Conservation (phyloP, 2,329 filamentous ascomycete genomes). For the Epichloe festucae region DNA sequence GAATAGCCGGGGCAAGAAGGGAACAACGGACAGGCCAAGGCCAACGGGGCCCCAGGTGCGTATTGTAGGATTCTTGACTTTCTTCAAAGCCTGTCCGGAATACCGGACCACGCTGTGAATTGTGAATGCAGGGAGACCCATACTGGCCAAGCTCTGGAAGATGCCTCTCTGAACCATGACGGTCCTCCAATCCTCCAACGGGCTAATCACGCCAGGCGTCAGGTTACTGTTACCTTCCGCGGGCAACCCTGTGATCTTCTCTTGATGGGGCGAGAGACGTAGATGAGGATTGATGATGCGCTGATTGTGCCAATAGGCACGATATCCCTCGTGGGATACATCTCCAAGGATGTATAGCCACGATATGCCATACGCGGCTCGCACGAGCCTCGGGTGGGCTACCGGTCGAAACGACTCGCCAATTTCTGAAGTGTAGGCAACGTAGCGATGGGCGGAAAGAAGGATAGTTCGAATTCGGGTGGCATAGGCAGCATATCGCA, state of each 20-base stretch:
- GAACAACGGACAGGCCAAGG: conserved; percentile 63
- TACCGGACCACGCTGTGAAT: conserved; percentile 91
- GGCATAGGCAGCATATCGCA: conserved; percentile 90
- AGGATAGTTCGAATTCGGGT: conserved; percentile 76
- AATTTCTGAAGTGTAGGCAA: conserved; percentile 93
- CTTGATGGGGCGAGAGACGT: conserved; percentile 36
- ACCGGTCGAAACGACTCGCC: conserved; percentile 92
- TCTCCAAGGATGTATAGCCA: conserved; percentile 91
- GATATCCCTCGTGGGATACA: conserved; percentile 87
- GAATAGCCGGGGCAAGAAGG: conserved; percentile 72
- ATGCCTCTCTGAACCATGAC: conserved; percentile 85
- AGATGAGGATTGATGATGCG: conserved; percentile 55
- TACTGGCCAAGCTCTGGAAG: conserved; percentile 82
- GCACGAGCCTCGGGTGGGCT: conserved; percentile 72
- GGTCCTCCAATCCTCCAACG: conserved; percentile 78
- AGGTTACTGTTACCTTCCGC: conserved; percentile 17
- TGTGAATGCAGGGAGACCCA: conserved; percentile 88
- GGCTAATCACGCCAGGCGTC: conserved; percentile 37
- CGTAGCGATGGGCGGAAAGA: conserved; percentile 82
- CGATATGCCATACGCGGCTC: conserved; percentile 74
- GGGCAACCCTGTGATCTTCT: conserved; percentile 34
- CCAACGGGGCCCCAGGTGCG: conserved; percentile 87
- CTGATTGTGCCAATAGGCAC: conserved; percentile 83
- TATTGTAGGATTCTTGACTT: conserved; percentile 59
- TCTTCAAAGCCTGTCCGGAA: conserved; percentile 73